These are phyloP conservation scores for Buxus sempervirens DNA, from an alignment of 164 flowering plant genomes.

Conservation along the genomic window DNA sequence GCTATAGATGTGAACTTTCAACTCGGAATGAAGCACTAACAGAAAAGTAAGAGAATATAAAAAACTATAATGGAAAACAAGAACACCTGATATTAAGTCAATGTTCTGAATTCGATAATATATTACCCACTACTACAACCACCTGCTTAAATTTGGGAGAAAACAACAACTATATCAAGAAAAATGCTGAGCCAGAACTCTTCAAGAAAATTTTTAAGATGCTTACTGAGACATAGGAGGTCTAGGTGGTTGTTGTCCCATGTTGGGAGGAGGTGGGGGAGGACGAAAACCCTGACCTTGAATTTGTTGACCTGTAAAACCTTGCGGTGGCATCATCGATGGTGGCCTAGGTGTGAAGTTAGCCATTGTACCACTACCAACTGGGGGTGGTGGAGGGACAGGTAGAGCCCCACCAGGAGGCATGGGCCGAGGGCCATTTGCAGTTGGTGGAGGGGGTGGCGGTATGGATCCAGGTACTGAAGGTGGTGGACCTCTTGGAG, in stretches of 20 bases:
- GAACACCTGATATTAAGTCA: too few species aligned
- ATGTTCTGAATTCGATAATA: too few species aligned
- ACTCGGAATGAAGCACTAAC: too few species aligned
- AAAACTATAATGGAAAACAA: too few species aligned
- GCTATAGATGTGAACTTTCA: too few species aligned
- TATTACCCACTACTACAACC: too few species aligned
- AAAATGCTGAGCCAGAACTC: neutral
- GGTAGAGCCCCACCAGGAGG: constrained; percentile 78
- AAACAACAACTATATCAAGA: too few species aligned
- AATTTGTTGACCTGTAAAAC: constrained; percentile 68
- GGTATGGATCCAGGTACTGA: constrained; percentile 41
- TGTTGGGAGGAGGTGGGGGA: constrained; percentile 68
- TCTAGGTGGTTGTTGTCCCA: constrained; percentile 38
- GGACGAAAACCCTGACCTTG: constrained; percentile 43
- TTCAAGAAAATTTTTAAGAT: neutral
- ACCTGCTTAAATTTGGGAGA: too few species aligned
- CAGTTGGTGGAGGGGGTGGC: constrained; percentile 71
- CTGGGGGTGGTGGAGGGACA: constrained; percentile 81
- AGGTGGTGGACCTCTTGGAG: constrained; percentile 64
- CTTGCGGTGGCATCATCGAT: constrained; percentile 61
- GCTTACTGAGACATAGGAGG: constrained; percentile 16
- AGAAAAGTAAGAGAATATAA: too few species aligned
- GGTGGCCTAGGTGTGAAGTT: constrained; percentile 73
- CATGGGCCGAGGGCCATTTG: constrained; percentile 89
- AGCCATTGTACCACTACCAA: constrained; percentile 68